These are phyloP conservation scores for Glonium stellatum DNA, from an alignment of 495 filamentous ascomycete species.

Conservation along the genomic window DNA sequence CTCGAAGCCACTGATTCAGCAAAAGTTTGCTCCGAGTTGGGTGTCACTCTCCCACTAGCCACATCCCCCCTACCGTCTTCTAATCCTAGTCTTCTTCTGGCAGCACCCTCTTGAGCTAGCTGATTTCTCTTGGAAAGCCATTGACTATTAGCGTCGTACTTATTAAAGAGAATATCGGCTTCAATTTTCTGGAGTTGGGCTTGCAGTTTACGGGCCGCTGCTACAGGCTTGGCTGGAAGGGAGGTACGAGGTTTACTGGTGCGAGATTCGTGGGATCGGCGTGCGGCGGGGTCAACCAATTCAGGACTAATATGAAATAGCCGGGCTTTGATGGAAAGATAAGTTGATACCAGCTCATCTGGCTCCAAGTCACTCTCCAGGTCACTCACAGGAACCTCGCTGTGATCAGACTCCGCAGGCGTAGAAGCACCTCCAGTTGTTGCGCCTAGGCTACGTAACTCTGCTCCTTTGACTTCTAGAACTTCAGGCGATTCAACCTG, in stretches of 20 bases:
- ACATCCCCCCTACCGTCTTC: background rate
- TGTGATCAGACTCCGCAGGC: slow-evolving; percentile 12
- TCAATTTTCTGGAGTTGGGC: slow-evolving; percentile 70
- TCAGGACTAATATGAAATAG: slow-evolving; percentile 70
- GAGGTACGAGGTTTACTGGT: slow-evolving; percentile 23
- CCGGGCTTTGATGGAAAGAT: slow-evolving; percentile 61
- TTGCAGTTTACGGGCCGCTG: slow-evolving; percentile 53
- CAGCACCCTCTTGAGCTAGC: slow-evolving; percentile 53
- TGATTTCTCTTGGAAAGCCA: slow-evolving; percentile 64
- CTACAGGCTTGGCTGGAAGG: slow-evolving; percentile 33
- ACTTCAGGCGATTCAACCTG: background rate
- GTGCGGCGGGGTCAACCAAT: slow-evolving; percentile 7
- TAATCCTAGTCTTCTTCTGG: slow-evolving; percentile 26
- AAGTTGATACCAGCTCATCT: slow-evolving; percentile 68
- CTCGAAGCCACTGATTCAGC: background rate
- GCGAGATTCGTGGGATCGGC: slow-evolving; percentile 28
- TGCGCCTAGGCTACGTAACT: background rate
- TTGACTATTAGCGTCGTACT: slow-evolving; percentile 60
- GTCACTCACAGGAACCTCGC: slow-evolving; percentile 35
- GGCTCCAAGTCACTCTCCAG: slow-evolving; percentile 54
- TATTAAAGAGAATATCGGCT: slow-evolving; percentile 81
- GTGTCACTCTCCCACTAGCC: background rate
- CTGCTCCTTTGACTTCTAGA: background rate
- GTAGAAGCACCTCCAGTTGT: background rate
- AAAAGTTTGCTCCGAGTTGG: background rate